Evolutionary conservation across 176 grass and related monocot genomes (phyloP).

Genomic region (Ensete ventricosum): DNA sequence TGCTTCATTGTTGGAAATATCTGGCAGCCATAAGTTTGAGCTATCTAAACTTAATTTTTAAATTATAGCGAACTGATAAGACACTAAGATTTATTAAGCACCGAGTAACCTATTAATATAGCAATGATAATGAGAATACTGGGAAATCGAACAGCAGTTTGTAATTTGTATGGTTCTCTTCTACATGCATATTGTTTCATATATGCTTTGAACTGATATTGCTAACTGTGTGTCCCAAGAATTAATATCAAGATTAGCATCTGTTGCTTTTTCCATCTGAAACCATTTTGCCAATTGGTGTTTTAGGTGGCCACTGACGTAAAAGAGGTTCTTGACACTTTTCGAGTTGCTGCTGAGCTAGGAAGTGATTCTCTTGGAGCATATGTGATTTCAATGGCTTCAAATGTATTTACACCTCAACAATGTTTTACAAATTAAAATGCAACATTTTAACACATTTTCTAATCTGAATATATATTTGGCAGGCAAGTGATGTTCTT

Average conservation of each 20-base stretch:
- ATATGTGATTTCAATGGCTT: slow-evolving; percentile 98
- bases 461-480: neutral
- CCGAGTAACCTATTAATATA: neutral
- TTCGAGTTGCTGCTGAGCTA: slow-evolving; percentile 71
- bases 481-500: slow-evolving; percentile 87
- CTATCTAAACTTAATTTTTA: too few relatives aligned
- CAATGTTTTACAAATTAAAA: neutral
- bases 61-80: neutral
- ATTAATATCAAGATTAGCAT: neutral
- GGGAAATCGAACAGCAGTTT: too few relatives aligned
- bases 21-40: too few relatives aligned
- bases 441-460: neutral
- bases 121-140: too few relatives aligned
- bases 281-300: neutral
- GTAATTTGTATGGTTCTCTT: too few relatives aligned
- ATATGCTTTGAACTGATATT: neutral
- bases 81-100: neutral
- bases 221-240: neutral
- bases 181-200: too few relatives aligned
- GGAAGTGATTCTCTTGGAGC: slow-evolving; percentile 78
- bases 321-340: slow-evolving; percentile 88
- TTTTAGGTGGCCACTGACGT: slow-evolving; percentile 59
- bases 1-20: too few relatives aligned
- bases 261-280: slow-evolving; percentile 7
- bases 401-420: slow-evolving; percentile 47